Percentiles rank a stretch among this genome's conserved stretches.
Evolutionary conservation across 2,329 filamentous ascomycete genomes (phyloP).

Genomic region (Sphaerulina vaccinii): DNA sequence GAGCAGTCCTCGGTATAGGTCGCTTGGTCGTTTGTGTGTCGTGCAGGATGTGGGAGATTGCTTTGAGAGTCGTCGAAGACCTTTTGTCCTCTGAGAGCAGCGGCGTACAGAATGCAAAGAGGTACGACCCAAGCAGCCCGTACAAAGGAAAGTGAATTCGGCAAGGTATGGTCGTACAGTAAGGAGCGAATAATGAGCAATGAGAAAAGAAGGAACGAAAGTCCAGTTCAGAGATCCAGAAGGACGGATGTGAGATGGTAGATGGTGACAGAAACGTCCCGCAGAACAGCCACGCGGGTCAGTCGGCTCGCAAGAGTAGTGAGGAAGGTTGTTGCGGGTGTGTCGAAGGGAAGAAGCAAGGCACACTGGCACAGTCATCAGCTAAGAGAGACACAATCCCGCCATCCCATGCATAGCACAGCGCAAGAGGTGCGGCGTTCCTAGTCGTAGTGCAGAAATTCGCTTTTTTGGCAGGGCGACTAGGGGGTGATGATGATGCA

Average conservation of each 20-base stretch:
- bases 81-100: constrained; percentile 1
- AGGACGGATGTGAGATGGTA: not conserved
- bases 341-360: not conserved
- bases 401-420: not conserved
- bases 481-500: not conserved
- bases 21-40: not conserved
- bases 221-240: not conserved
- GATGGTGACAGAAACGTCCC: not conserved
- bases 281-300: not conserved
- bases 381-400: not conserved
- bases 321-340: not conserved
- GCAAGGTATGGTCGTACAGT: not conserved
- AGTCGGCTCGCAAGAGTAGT: not conserved
- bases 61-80: not conserved
- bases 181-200: not conserved
- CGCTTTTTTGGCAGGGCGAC: not conserved
- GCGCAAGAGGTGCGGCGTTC: not conserved
- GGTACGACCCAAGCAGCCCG: constrained; percentile 6
- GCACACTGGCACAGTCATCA: not conserved
- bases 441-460: not conserved
- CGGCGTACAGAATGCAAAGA: constrained; percentile 6
- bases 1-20: not conserved
- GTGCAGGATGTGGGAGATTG: constrained; percentile 2
- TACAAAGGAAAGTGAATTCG: constrained; percentile 10
- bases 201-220: not conserved